Evolutionary conservation across 345 rosid genomes (phyloP), one percentile per base, ranked within the genome.

Genomic region (Gossypium ekmanianum): DNA sequence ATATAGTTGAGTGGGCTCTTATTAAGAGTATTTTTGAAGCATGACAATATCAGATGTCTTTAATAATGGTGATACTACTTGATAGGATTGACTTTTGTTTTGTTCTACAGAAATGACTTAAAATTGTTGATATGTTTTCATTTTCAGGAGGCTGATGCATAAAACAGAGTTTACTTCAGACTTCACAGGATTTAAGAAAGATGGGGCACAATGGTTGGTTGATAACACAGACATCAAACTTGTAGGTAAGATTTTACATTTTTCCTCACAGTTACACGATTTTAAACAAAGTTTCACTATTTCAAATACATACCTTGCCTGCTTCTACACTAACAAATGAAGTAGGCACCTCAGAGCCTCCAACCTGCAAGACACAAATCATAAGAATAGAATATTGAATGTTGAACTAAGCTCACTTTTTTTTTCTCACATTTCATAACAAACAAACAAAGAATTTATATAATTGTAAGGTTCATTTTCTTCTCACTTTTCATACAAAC

Each of bases 161-260:
- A 78, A 80, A 43, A 83, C 72, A 76, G 76, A 77, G 68, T 85
- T 85, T 11, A 83, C 82, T 39, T 52, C 83, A 14, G 80, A 79
- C 62, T 83, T 62, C 65, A 74, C 71, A 41, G 88, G 82, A 45
- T 85, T 85, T 50, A 77, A 0, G 67, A 43, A 51, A 20, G 86
- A 81, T 74, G 88, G 88, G 6, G 86, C 86, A 26, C 55, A 79
- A 75, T 85, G 86, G 86, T 68, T 85, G 48, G 83, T 81, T 17
- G 77, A 81, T 26, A 83, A 83, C 74, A 83, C 88, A 11, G 79
- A 79, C 48, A 79, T 85, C 69, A 81, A 78, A 63, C 80, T 85
- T 61, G 83, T 85, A 11, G 88, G 88, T 85, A 78, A 71, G 83
- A 44, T 70, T 20, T 43, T 9, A 5, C 43, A 61, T 47, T 56